Evolutionary conservation across 805 yeast species (phyloP).

Genomic region (Candida awuae): DNA sequence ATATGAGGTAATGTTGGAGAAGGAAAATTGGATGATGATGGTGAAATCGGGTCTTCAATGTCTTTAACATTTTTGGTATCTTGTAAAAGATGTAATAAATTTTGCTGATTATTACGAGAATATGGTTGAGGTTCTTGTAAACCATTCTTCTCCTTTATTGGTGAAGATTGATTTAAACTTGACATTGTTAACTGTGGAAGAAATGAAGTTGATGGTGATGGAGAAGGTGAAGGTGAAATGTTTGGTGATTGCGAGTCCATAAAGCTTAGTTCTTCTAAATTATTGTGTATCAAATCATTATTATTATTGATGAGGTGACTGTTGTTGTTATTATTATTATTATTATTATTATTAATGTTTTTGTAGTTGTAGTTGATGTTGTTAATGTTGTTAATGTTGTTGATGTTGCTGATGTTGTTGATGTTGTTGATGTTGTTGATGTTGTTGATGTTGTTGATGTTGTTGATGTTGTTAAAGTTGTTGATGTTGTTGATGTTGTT

Average conservation of each 20-base stretch:
- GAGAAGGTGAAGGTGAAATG: slow-evolving; percentile 2
- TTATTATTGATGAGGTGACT: too few relatives aligned
- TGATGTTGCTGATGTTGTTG: too few relatives aligned
- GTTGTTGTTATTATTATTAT: too few relatives aligned
- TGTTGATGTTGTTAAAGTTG: too few relatives aligned
- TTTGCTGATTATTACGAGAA: slow-evolving; percentile 7
- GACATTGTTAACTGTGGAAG: not conserved
- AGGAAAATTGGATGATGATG: slow-evolving; percentile 10
- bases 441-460: too few relatives aligned
- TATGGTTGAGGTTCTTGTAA: slow-evolving; percentile 2
- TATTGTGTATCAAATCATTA: not conserved
- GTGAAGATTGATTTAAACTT: not conserved
- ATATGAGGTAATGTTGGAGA: slow-evolving; percentile 10
- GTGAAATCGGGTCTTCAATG: slow-evolving; percentile 1
- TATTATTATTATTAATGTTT: not conserved
- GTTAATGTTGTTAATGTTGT: too few relatives aligned
- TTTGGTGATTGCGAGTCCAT: not conserved
- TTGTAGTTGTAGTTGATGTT: too few relatives aligned
- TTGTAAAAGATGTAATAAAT: slow-evolving; percentile 1
- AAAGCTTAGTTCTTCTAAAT: not conserved
- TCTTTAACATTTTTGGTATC: not conserved
- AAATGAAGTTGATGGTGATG: slow-evolving; percentile 6
- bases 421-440: too few relatives aligned
- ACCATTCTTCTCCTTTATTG: not conserved
- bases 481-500: too few relatives aligned